Conservation (phyloP, 75 land plant species). For the Pinus tabuliformis region DNA sequence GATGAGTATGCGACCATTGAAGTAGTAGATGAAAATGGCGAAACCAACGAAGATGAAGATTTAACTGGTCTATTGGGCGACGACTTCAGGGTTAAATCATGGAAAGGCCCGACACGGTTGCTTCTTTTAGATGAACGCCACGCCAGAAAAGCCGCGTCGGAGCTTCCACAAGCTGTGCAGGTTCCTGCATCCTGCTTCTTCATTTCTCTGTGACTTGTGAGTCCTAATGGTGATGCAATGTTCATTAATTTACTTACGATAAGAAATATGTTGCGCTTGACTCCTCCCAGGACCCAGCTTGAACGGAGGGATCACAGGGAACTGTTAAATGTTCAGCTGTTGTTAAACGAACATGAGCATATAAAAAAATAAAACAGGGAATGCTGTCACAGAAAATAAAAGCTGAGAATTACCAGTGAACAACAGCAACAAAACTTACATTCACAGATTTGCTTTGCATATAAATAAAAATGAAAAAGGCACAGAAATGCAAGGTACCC, state of each 20-base stretch:
- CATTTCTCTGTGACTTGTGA: conserved; percentile 9
- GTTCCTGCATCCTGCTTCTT: conserved; percentile 21
- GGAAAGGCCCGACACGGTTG: conserved; percentile 85
- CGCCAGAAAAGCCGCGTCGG: conserved; percentile 33
- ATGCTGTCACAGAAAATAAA: no score
- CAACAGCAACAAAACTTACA: no score
- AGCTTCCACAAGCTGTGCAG: conserved; percentile 84
- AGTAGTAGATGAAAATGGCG: conserved; percentile 30
- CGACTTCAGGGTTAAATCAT: conserved; percentile 28
- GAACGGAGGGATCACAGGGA: no score
- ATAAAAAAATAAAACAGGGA: no score
- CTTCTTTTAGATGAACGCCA: conserved; percentile 79
- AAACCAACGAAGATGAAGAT: conserved; percentile 20
- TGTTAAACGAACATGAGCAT: no score
- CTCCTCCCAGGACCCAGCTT: no score
- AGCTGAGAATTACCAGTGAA: no score
- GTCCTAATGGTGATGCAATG: not conserved
- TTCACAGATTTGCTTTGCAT: no score
- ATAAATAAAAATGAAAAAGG: no score
- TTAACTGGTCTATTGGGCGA: conserved; percentile 46
- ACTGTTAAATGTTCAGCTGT: no score
- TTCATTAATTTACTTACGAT: not conserved
- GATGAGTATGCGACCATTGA: conserved; percentile 31
- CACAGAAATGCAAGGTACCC: no score
- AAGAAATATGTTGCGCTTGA: no score